Evolutionary conservation across 1,139 yeast genomes (phyloP).

Genomic region (Protomyces pachydermus): DNA sequence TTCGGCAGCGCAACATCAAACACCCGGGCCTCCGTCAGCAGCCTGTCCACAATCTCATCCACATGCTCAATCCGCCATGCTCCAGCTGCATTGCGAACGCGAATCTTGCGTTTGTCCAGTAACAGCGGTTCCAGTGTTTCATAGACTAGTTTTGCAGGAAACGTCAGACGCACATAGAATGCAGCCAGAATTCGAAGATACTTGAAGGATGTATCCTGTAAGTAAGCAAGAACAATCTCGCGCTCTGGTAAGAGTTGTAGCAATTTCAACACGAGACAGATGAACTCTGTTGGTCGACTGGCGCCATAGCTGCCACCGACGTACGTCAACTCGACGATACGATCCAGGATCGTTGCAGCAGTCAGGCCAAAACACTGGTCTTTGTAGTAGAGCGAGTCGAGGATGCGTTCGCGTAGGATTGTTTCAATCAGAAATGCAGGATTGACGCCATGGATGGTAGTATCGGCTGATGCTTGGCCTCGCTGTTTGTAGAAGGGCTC

Average conservation of each 20-base stretch:
- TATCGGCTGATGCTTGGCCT: slow-evolving; percentile 15
- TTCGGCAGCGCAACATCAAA: slow-evolving; percentile 61
- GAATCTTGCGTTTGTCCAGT: slow-evolving; percentile 53
- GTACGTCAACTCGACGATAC: slow-evolving; percentile 43
- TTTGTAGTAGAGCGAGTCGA: slow-evolving; percentile 66
- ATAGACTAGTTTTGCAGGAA: slow-evolving; percentile 48
- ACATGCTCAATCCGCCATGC: slow-evolving; percentile 45
- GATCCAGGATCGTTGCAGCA: slow-evolving; percentile 49
- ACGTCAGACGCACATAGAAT: slow-evolving; percentile 53
- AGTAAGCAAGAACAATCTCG: slow-evolving; percentile 51
- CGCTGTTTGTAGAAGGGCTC: slow-evolving; percentile 23
- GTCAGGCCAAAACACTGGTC: slow-evolving; percentile 57
- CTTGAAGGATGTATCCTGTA: slow-evolving; percentile 58
- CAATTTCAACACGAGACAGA: slow-evolving; percentile 59
- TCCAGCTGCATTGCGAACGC: slow-evolving; percentile 37
- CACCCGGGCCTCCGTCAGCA: slow-evolving; percentile 50
- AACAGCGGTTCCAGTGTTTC: slow-evolving; percentile 49
- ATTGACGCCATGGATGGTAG: slow-evolving; percentile 23
- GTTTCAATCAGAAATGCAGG: slow-evolving; percentile 50
- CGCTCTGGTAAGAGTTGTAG: slow-evolving; percentile 57
- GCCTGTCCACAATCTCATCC: slow-evolving; percentile 58
- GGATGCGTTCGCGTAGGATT: slow-evolving; percentile 61
- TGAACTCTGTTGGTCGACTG: slow-evolving; percentile 56
- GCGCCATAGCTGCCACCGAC: slow-evolving; percentile 50
- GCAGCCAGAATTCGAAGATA: slow-evolving; percentile 58